Conservation (phyloP, 2,329 filamentous ascomycete genomes). For the Aspergillus ruber region DNA sequence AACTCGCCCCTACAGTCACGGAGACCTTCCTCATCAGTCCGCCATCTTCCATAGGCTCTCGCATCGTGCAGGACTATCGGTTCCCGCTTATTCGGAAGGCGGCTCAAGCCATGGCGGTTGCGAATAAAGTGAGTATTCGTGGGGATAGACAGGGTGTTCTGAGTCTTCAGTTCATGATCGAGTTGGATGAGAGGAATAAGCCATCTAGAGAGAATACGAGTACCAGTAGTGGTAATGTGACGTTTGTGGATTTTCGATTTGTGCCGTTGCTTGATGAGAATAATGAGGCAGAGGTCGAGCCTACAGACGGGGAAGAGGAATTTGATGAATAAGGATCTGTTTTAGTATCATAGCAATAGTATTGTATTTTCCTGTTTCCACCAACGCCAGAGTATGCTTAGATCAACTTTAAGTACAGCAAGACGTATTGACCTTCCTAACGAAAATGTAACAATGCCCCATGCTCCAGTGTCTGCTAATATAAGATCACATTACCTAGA, state of each 20-base stretch:
- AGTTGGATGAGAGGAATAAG: slow-evolving; percentile 56
- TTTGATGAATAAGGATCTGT: neutral
- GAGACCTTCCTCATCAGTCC: slow-evolving; percentile 51
- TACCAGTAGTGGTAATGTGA: slow-evolving; percentile 25
- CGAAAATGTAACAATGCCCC: neutral
- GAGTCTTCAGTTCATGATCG: slow-evolving; percentile 93
- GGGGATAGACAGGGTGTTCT: slow-evolving; percentile 84
- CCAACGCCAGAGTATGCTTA: neutral
- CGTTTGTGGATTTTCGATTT: slow-evolving; percentile 44
- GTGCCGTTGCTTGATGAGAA: slow-evolving; percentile 41
- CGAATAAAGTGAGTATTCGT: slow-evolving; percentile 85
- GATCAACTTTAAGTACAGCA: neutral
- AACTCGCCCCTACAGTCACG: slow-evolving; percentile 38
- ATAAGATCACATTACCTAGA: slow-evolving; percentile 10
- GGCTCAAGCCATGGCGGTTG: slow-evolving; percentile 83
- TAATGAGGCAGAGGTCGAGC: slow-evolving; percentile 16
- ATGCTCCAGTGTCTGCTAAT: neutral
- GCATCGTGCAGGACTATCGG: slow-evolving; percentile 72
- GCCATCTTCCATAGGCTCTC: slow-evolving; percentile 51
- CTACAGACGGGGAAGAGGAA: slow-evolving; percentile 1
- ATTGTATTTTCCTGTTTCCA: neutral
- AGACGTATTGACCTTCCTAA: neutral
- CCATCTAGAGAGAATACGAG: slow-evolving; percentile 17
- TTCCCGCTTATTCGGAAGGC: slow-evolving; percentile 82
- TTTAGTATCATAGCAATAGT: neutral